phyloP scores from a whole-genome alignment of 2,329 filamentous ascomycete genomes.

The Phyllosticta paracitricarpa region DNA sequence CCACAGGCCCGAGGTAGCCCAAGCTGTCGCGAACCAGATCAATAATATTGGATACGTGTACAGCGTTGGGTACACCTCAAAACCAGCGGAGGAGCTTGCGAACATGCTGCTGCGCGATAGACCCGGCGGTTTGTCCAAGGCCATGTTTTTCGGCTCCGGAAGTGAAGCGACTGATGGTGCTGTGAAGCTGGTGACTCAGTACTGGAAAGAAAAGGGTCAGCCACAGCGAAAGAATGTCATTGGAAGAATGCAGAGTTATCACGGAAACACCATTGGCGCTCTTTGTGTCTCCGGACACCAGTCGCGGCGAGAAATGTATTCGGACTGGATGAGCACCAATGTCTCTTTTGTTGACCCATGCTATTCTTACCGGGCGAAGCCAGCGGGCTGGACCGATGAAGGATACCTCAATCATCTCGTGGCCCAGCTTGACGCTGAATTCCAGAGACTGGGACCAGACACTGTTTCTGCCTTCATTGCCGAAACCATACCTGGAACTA shows the following conservation, averaged over 20 bases:
- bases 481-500: constrained; percentile 41
- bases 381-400: constrained; percentile 27
- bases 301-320: constrained; percentile 25
- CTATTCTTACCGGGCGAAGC: constrained; percentile 29
- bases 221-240: constrained; percentile 32
- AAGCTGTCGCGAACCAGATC: constrained; percentile 6
- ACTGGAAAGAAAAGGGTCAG: constrained; percentile 30
- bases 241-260: constrained; percentile 37
- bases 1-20: constrained; percentile 5
- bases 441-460: constrained; percentile 33
- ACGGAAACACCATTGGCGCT: constrained; percentile 42
- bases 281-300: constrained; percentile 32
- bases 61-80: constrained; percentile 7
- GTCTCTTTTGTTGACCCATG: constrained; percentile 19
- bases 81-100: constrained; percentile 7
- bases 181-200: constrained; percentile 41
- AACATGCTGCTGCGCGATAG: constrained; percentile 2
- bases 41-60: constrained; percentile 9
- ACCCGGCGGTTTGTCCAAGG: constrained; percentile 8
- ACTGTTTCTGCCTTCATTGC: constrained; percentile 42
- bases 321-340: constrained; percentile 20
- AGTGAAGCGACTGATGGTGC: constrained; percentile 38
- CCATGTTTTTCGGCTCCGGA: constrained; percentile 12
- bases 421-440: constrained; percentile 25
- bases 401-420: constrained; percentile 33